Evolutionary conservation across 768 basidiomycete species (phyloP), one percentile per base, ranked within the genome.

Genomic region (Dioszegia hungarica): DNA sequence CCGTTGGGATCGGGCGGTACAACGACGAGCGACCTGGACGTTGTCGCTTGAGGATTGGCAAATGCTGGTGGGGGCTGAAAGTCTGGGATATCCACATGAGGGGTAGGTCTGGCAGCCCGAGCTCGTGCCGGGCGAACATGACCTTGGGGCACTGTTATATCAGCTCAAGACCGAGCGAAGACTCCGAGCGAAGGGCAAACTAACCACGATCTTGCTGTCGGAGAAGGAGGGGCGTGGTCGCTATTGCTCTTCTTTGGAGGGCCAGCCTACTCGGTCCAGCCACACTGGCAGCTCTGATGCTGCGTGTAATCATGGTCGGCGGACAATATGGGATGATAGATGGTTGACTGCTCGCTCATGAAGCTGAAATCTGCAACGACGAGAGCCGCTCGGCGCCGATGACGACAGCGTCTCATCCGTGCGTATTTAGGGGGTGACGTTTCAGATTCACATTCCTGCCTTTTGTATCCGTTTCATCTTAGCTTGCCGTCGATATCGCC

Each of bases 1-100:
- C 76, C 75, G 5, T 65, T 39, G 0, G 69, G 61, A 62, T 78
- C 76, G 5, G 63, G 60, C 9, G 76, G 76, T 8, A 78, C 63
- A 20, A 66, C 33, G 24, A 76, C 72, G 0, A 69, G 56, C 28
- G 47, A 15, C 9, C 25, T 40, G 12, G 38, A 31, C n/a, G 38
- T 28, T 39, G 20, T 28, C 2, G 49, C 20, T 39, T 48, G 20
- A 3, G 33, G n/a, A 6, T 44, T 8, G 3, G 38, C 4, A 28
- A 43, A 40, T 9, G 37, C 36, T 33, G 56, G 25, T 10, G 45
- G 45, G 2, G 56, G 48, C 10, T 47, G 48, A 17, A 41, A 40
- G 8, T 56, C 55, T n/a, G 48, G 56, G 1, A 44, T 39, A 2
- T 41, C 29, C 8, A 19, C 4, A 3, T 10, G 9, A n/a, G 43